Percentiles rank a stretch among this genome's conserved stretches.
Evolutionary conservation across 805 yeast species (phyloP).

Genomic region (Tetrapisispora nanseiensis): DNA sequence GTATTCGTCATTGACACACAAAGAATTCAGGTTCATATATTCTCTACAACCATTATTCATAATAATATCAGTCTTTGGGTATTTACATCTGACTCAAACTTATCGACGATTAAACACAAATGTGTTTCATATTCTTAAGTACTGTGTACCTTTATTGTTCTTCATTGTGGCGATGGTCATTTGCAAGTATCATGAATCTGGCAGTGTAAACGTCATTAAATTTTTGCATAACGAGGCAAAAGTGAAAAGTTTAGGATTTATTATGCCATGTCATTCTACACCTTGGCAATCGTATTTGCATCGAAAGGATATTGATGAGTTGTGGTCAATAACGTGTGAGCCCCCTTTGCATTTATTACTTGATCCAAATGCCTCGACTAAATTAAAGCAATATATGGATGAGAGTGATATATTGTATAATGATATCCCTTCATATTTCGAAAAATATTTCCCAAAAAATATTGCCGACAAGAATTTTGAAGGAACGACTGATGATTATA

Average conservation of each 20-base stretch:
- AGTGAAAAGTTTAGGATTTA: conserved; percentile 56
- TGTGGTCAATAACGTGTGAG: conserved; percentile 83
- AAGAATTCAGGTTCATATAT: conserved; percentile 83
- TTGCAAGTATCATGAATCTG: conserved; percentile 71
- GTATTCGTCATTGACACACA: conserved; percentile 67
- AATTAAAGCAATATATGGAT: conserved; percentile 51
- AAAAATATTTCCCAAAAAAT: conserved; percentile 39
- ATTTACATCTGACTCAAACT: background rate
- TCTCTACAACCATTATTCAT: conserved; percentile 73
- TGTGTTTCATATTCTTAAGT: conserved; percentile 2
- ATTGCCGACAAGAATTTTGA: conserved; percentile 14
- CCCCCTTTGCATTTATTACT: conserved; percentile 55
- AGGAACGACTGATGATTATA: conserved; percentile 17
- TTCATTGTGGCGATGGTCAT: conserved; percentile 32
- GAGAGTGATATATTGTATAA: conserved; percentile 80
- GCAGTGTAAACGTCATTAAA: conserved; percentile 62
- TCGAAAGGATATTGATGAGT: conserved; percentile 36
- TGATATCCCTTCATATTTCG: conserved; percentile 50
- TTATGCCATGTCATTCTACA: conserved; percentile 95
- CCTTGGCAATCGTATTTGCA: conserved; percentile 89
- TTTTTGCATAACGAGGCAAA: conserved; percentile 36
- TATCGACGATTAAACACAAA: conserved; percentile 5
- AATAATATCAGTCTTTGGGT: conserved; percentile 38
- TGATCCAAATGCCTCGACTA: conserved; percentile 21
- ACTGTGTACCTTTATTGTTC: conserved; percentile 17